Evolutionary conservation across 148 eudicot species (phyloP).

Genomic region (Salicornia ramosissima): DNA sequence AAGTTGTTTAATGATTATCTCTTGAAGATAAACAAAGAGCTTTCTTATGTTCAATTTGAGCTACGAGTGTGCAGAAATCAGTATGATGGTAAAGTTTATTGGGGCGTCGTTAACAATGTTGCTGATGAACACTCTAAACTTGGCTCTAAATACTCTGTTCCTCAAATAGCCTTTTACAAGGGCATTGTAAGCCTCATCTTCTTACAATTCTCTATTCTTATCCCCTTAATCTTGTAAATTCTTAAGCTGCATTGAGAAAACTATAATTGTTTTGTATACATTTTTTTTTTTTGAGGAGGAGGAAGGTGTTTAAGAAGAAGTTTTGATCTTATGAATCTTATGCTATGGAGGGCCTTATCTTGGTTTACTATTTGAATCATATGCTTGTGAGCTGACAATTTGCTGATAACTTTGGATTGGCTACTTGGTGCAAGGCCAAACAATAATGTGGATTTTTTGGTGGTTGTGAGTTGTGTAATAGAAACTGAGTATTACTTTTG

Average conservation of each 20-base stretch:
- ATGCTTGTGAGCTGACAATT: neutral
- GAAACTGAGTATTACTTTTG: neutral
- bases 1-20: slow-evolving; percentile 60
- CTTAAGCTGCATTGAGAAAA: neutral
- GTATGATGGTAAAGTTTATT: slow-evolving; percentile 70
- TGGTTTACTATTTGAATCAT: no score
- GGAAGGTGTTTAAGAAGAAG: neutral
- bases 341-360: neutral
- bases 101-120: slow-evolving; percentile 78
- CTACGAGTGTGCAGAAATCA: slow-evolving; percentile 84
- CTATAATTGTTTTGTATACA: no score
- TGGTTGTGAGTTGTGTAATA: neutral
- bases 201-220: neutral
- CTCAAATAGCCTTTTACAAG: slow-evolving; percentile 87
- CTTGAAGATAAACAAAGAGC: slow-evolving; percentile 64
- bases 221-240: neutral
- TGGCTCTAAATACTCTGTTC: slow-evolving; percentile 70
- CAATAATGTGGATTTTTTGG: neutral
- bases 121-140: slow-evolving; percentile 89
- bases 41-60: slow-evolving; percentile 76
- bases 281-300: neutral
- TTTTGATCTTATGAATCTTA: neutral
- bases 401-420: neutral
- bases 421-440: neutral
- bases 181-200: slow-evolving; percentile 58